Evolutionary conservation across 2,329 filamentous ascomycete genomes (phyloP), one percentile per base, ranked within the genome.

Genomic region (Diplodia corticola): DNA sequence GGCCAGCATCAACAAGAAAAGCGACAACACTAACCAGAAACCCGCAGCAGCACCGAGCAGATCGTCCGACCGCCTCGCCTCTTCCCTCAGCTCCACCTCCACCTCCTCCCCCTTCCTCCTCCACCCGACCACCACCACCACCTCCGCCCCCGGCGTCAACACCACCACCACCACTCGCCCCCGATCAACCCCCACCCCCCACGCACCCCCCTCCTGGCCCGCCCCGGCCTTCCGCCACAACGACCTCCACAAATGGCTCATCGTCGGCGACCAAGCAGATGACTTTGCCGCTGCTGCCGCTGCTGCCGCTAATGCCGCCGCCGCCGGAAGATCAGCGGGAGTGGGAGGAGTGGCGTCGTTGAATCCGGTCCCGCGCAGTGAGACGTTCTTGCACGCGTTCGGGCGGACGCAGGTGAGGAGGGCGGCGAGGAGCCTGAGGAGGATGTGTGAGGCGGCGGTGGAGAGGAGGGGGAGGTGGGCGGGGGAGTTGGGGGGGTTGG

Each of bases 161-260:
- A 44, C 37, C 17, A 9, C 3, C 37, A n/a, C 15, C 15, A 40
- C 30, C 30, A 33, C 2, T n/a, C n/a, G n/a, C n/a, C n/a, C 30
- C 6, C 30, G 9, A 10, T 2, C 13, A 5, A 37, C 35, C 1
- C 13, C 1, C 5, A n/a, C 55, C 9, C 57, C 44, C 7, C 4
- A 3, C 24, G 35, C 22, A 20, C 54, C 54, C 2, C 5, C 54
- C 13, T 4, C 57, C n/a, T 61, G 57, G 57, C 40, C 44, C 5
- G 5, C 26, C 15, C 12, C 57, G 12, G 9, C 4, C 5, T 49
- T 33, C 20, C 6, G 15, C 17, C 57, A 49, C 28, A 61, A 61
- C n/a, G 44, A 61, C 57, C 20, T 61, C n/a, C 57, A 61, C 57
- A 61, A 61, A 28, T 61, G 57, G 57, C 26, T 61, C 26, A 5